These are phyloP conservation scores for Lipomyces sp. DNA, from an alignment of 805 yeast genomes.

Conservation along the genomic window DNA sequence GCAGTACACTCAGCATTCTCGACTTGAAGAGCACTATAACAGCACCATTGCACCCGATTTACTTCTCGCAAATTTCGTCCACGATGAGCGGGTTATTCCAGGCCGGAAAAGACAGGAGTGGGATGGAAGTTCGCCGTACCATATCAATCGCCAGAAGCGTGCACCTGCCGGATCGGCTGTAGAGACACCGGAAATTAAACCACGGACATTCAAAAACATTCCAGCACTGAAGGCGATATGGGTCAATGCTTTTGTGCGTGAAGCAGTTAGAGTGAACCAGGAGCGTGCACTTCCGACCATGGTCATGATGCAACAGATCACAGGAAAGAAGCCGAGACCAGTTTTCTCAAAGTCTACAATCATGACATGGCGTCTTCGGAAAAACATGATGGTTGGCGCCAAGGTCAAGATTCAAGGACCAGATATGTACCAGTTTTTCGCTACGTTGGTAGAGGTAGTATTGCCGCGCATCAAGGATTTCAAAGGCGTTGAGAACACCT, in stretches of 20 bases:
- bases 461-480: constrained; percentile 91
- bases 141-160: constrained; percentile 75
- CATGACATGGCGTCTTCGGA: constrained; percentile 83
- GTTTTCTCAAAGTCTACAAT: constrained; percentile 78
- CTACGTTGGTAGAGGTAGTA: constrained; percentile 88
- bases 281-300: constrained; percentile 77
- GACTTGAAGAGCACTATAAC: constrained; percentile 75
- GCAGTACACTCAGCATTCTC: constrained; percentile 71
- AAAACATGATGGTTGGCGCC: constrained; percentile 91
- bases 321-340: constrained; percentile 82
- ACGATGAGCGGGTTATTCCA: constrained; percentile 45
- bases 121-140: constrained; percentile 88
- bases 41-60: constrained; percentile 78
- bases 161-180: constrained; percentile 77
- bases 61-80: constrained; percentile 75
- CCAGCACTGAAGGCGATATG: constrained; percentile 73
- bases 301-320: constrained; percentile 86
- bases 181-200: constrained; percentile 73
- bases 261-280: constrained; percentile 66
- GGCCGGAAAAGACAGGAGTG: constrained; percentile 83
- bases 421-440: constrained; percentile 81
- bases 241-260: constrained; percentile 76
- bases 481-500: constrained; percentile 69
- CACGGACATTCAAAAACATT: constrained; percentile 68
- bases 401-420: constrained; percentile 76